Base-by-base conservation (phyloP, 805 yeast species). In the Blastobotrys peoriensis region DNA sequence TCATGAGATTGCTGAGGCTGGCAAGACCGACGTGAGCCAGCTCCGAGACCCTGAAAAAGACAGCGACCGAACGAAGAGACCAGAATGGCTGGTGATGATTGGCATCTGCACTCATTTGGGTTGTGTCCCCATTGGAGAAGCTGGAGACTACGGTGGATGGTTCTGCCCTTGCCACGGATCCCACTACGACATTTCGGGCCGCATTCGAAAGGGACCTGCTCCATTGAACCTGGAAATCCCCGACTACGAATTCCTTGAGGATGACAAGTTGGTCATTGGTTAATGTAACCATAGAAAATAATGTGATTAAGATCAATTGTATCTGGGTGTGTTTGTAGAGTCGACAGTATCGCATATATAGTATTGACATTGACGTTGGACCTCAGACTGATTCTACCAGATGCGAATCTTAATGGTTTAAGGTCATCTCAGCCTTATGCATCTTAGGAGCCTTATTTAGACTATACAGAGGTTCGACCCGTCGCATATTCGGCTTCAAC, bases 101-200 rank as follows among this genome's bases (percentile, higher is more conserved):
- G 99, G 99, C 74, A 91, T 93, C 69, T 93, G 99, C 78, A 93
- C 99, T 57, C 99, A 93, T 70, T 82, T 93, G 77, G 99, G 99
- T 70, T 93, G 99, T 83, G 99, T 93, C 52, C 99, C 99, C 58
- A 93, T 93, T 64, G 99, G 99, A 68, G 98, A 93, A 75, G 83
- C 97, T 57, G 99, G 99, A 74, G 99, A 93, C 71, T 93, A 79
- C 61, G 98, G 97, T 68, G 99, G 99, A 68, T 93, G 99, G 99
- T 93, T 93, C 91, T 93, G 98, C 73, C 98, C 99, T 56, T 93
- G 98, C 77, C 99, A 94, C 78, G 99, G 98, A 79, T 91, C 98
- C 66, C 98, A 94, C 72, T 93, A 93, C 73, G 98, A 93, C 74
- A 94, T 94, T 74, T 89, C 97, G 54, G 99, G 99, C 70, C 91